These are phyloP conservation scores for Hymenoscyphus infarciens DNA, from an alignment of 2,329 filamentous ascomycete species.

Conservation along the genomic window DNA sequence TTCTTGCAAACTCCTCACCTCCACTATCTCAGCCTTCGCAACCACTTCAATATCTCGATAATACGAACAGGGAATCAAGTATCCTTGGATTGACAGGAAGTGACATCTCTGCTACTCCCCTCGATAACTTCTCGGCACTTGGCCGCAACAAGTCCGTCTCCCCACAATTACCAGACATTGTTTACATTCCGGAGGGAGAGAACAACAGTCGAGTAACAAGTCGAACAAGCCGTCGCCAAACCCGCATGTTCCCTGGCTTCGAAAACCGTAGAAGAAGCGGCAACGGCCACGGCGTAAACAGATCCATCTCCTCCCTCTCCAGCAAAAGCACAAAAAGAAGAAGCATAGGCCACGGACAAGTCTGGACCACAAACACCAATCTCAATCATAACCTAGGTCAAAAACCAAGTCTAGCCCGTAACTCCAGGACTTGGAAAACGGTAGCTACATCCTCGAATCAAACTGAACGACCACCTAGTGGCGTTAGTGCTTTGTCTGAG, in stretches of 20 bases:
- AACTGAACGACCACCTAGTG: conserved; percentile 17
- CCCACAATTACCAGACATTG: conserved; percentile 3
- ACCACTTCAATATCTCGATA: background rate
- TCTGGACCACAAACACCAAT: conserved; percentile 12
- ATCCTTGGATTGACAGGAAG: conserved; percentile 26
- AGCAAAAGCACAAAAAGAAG: conserved; percentile 15
- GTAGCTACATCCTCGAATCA: conserved; percentile 16
- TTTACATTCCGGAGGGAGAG: conserved; percentile 9
- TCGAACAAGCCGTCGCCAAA: conserved; percentile 21
- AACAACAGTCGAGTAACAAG: conserved; percentile 9
- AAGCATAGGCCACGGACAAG: conserved; percentile 30
- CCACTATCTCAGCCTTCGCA: background rate
- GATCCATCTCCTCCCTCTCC: conserved; percentile 22
- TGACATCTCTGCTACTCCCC: conserved; percentile 25
- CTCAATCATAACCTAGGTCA: background rate
- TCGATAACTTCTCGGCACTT: conserved; percentile 27
- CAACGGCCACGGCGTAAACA: conserved; percentile 25
- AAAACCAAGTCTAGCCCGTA: conserved; percentile 15
- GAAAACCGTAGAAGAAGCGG: conserved; percentile 20
- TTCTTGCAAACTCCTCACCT: conserved; percentile 6
- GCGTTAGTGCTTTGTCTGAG: conserved; percentile 21
- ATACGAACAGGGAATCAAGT: conserved; percentile 2
- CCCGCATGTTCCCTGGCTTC: conserved; percentile 17
- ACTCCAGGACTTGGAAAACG: conserved; percentile 28
- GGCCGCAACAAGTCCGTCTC: conserved; percentile 13